phyloP scores from a whole-genome alignment of 2,329 filamentous ascomycete species.

The Penicillium hesseltinei region DNA sequence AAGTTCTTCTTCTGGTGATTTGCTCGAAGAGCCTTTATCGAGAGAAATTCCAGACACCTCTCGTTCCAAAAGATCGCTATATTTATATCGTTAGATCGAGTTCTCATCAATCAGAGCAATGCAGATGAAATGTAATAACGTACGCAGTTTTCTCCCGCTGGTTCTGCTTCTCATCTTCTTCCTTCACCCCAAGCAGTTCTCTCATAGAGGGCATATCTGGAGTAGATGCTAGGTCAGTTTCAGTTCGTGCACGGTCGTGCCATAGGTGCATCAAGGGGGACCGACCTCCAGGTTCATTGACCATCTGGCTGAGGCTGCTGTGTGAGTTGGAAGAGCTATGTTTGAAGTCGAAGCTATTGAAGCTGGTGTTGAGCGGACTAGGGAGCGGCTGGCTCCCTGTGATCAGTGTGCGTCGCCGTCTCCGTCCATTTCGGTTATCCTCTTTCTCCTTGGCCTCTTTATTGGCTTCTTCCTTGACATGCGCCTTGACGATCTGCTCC shows the following conservation, averaged over 20 bases:
- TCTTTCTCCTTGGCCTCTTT: constrained; percentile 82
- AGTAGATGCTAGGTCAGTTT: constrained; percentile 42
- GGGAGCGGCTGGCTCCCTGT: constrained; percentile 95
- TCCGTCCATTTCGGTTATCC: constrained; percentile 85
- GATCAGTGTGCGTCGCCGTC: constrained; percentile 87
- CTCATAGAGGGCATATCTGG: constrained; percentile 57
- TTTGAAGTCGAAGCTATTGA: constrained; percentile 70
- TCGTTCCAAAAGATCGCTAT: constrained; percentile 80
- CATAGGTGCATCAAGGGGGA: constrained; percentile 32
- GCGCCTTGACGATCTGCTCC: constrained; percentile 95
- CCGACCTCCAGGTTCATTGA: constrained; percentile 69
- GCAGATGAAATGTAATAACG: constrained; percentile 37
- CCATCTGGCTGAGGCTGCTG: constrained; percentile 77
- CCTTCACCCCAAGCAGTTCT: constrained; percentile 51
- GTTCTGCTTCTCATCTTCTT: constrained; percentile 66
- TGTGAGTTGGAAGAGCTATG: constrained; percentile 63
- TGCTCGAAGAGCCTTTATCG: constrained; percentile 61
- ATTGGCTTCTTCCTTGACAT: constrained; percentile 70
- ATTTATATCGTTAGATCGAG: constrained; percentile 12
- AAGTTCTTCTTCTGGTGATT: constrained; percentile 29
- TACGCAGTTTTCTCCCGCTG: constrained; percentile 93
- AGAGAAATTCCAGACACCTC: constrained; percentile 95
- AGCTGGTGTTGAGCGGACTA: constrained; percentile 88
- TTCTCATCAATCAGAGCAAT: background rate
- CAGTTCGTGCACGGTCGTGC: constrained; percentile 27